These are phyloP conservation scores for Starmera dryadoides DNA, from an alignment of 805 yeast species.

Conservation along the genomic window DNA sequence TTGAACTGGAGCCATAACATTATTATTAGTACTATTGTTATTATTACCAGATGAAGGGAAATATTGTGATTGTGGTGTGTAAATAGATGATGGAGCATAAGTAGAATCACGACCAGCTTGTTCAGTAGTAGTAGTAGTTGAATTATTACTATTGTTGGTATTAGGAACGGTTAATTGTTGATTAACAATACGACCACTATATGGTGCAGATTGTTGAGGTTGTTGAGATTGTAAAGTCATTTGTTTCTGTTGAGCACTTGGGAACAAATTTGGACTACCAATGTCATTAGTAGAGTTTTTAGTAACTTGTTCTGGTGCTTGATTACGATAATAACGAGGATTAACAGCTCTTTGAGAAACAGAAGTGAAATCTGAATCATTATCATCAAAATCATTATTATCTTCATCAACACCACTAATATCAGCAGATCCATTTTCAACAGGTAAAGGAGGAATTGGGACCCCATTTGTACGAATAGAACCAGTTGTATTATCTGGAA, in stretches of 20 bases:
- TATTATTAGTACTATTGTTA: too few relatives aligned
- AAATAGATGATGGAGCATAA: background rate
- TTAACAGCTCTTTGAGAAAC: constrained; percentile 73
- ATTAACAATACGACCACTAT: background rate
- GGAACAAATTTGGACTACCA: constrained; percentile 19
- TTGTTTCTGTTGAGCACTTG: constrained; percentile 12
- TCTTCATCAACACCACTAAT: too few relatives aligned
- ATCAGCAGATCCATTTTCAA: background rate
- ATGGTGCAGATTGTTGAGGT: background rate
- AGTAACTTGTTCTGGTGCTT: too few relatives aligned
- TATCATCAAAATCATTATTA: background rate
- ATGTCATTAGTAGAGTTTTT: constrained; percentile 17
- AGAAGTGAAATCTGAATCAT: constrained; percentile 61
- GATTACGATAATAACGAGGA: constrained; percentile 37
- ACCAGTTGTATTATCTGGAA: background rate
- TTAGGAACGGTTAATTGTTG: background rate
- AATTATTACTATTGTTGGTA: too few relatives aligned
- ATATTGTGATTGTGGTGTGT: background rate
- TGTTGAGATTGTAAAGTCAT: constrained; percentile 5
- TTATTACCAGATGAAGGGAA: background rate
- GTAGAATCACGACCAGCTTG: background rate
- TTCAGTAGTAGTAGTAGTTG: background rate
- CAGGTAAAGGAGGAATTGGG: background rate
- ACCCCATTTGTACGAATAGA: too few relatives aligned
- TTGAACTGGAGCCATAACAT: background rate